Evolutionary conservation across 805 yeast genomes (phyloP).

Genomic region (Ogataea degrootiae): DNA sequence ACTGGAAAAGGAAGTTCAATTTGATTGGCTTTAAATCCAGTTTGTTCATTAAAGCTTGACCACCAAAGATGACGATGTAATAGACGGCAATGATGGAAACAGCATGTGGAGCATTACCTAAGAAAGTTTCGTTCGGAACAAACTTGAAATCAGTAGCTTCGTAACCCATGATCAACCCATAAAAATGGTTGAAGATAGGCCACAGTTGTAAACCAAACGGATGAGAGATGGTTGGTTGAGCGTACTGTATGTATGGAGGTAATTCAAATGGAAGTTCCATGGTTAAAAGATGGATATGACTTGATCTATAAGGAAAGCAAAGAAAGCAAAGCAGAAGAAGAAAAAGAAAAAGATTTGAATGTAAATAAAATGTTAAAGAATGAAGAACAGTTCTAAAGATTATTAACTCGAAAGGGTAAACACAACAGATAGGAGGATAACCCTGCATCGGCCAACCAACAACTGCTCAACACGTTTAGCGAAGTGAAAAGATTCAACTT

Average conservation of each 20-base stretch:
- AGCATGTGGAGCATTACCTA: conserved; percentile 60
- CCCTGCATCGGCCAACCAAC: too few species aligned
- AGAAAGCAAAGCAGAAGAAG: not conserved
- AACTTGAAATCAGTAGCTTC: conserved; percentile 67
- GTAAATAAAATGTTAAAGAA: too few species aligned
- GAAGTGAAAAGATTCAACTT: too few species aligned
- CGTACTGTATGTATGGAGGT: conserved; percentile 24
- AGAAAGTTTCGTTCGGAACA: conserved; percentile 57
- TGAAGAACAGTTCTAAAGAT: too few species aligned
- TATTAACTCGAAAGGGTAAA: too few species aligned
- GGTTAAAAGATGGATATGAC: not conserved
- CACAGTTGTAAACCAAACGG: conserved; percentile 61
- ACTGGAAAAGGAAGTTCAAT: conserved; percentile 71
- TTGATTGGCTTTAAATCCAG: conserved; percentile 59
- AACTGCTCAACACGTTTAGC: too few species aligned
- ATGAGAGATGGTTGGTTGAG: conserved; percentile 22
- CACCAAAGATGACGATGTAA: conserved; percentile 82
- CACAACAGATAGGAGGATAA: too few species aligned
- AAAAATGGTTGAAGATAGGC: conserved; percentile 57
- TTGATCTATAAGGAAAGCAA: not conserved
- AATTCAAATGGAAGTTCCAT: not conserved
- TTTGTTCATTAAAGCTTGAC: conserved; percentile 56
- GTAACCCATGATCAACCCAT: conserved; percentile 43
- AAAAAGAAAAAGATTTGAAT: too few species aligned
- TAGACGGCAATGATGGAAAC: conserved; percentile 53